A percentile compares a stretch with the other conserved stretches of the same genome.
phyloP scores from a whole-genome alignment of 768 basidiomycete genomes.

The Tylopilus subfusipes region DNA sequence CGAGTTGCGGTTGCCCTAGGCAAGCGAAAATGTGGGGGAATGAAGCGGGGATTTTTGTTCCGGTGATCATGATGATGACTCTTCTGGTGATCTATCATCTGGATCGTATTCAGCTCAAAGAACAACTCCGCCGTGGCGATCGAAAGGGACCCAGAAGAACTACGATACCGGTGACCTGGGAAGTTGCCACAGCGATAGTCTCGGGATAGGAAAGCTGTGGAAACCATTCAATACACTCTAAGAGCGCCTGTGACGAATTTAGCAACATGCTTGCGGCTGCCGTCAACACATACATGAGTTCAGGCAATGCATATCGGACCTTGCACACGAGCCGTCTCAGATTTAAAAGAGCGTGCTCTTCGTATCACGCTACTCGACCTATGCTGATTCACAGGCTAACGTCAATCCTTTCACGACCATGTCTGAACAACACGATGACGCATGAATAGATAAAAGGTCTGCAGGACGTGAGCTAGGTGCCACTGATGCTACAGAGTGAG shows the following conservation, averaged over 20 bases:
- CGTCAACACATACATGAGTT: background rate
- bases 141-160: slow-evolving; percentile 4
- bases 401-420: slow-evolving; percentile 6
- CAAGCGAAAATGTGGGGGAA: slow-evolving; percentile 1
- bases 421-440: slow-evolving; percentile 1
- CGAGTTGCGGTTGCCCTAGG: background rate
- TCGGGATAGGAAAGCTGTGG: slow-evolving; percentile 1
- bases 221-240: background rate
- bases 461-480: background rate
- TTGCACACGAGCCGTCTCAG: slow-evolving; percentile 5
- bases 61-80: slow-evolving; percentile 10
- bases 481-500: slow-evolving; percentile 8
- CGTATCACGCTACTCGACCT: slow-evolving; percentile 9
- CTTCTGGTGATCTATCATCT: slow-evolving; percentile 13
- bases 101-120: background rate
- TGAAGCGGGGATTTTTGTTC: slow-evolving; percentile 1
- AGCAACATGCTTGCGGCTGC: slow-evolving; percentile 5
- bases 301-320: slow-evolving; percentile 10
- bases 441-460: slow-evolving; percentile 12
- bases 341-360: slow-evolving; percentile 4
- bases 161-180: slow-evolving; percentile 17
- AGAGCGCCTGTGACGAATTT: slow-evolving; percentile 12
- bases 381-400: background rate
- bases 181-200: slow-evolving; percentile 20
- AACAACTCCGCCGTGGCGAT: slow-evolving; percentile 14